phyloP scores from a whole-genome alignment of 495 filamentous ascomycete genomes.

The Aspergillus saccharolyticus region DNA sequence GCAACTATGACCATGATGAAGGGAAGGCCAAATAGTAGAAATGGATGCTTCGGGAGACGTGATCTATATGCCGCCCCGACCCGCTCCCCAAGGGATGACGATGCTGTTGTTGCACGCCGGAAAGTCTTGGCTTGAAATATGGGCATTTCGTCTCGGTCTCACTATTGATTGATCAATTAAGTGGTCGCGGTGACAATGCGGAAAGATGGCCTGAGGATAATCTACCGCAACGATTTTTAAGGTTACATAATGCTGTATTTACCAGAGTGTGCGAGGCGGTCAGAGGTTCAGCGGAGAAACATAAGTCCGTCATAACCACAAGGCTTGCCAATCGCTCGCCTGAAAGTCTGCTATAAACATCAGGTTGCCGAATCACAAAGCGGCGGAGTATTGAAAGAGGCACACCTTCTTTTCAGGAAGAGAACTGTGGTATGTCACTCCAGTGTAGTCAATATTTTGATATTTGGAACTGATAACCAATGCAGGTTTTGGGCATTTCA shows the following conservation, averaged over 20 bases:
- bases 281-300: slow-evolving; percentile 11
- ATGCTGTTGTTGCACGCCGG: slow-evolving; percentile 42
- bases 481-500: background rate
- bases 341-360: slow-evolving; percentile 7
- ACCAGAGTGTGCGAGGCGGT: background rate
- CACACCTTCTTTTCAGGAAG: background rate
- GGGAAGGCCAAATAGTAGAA: slow-evolving; percentile 91
- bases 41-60: slow-evolving; percentile 67
- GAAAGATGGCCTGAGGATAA: background rate
- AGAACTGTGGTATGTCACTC: background rate
- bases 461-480: background rate
- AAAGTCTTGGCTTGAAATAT: slow-evolving; percentile 71
- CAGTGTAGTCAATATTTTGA: background rate
- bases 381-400: background rate
- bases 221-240: background rate
- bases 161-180: background rate
- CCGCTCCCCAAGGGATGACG: slow-evolving; percentile 52
- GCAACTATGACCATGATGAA: slow-evolving; percentile 91
- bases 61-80: slow-evolving; percentile 72
- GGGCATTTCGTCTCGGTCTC: slow-evolving; percentile 52
- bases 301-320: slow-evolving; percentile 13
- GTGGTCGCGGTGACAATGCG: background rate
- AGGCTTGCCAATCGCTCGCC: slow-evolving; percentile 7
- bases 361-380: slow-evolving; percentile 8
- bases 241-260: background rate